Evolutionary conservation across 208 protist genomes (phyloP).

Genomic region (Angomonas desouzai): DNA sequence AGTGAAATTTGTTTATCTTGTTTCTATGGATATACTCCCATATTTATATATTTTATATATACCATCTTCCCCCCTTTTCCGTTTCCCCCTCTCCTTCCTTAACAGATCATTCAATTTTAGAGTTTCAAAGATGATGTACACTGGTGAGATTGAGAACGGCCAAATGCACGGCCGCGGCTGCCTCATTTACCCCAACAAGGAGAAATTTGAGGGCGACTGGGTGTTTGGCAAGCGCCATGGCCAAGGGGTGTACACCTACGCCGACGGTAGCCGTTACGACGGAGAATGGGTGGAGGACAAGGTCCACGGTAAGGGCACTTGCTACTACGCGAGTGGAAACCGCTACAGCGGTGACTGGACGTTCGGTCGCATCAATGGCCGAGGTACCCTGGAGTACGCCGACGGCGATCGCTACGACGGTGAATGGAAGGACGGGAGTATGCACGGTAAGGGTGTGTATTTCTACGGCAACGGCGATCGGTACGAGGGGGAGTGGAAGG

Average conservation of each 20-base stretch:
- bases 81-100: neutral
- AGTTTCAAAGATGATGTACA: slow-evolving; percentile 90
- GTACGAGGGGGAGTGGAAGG: slow-evolving; percentile 93
- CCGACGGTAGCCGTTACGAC: slow-evolving; percentile 90
- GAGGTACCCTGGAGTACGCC: slow-evolving; percentile 81
- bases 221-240: slow-evolving; percentile 93
- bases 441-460: slow-evolving; percentile 91
- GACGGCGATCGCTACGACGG: slow-evolving; percentile 92
- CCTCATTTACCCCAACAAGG: slow-evolving; percentile 93
- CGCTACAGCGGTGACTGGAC: slow-evolving; percentile 88
- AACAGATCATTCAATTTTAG: neutral
- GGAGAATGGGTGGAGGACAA: slow-evolving; percentile 95
- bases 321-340: slow-evolving; percentile 88
- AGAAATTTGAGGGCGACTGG: slow-evolving; percentile 94
- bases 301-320: slow-evolving; percentile 92
- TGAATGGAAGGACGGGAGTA: slow-evolving; percentile 92
- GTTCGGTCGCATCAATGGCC: slow-evolving; percentile 90
- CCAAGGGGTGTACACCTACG: slow-evolving; percentile 89
- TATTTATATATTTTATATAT: no score
- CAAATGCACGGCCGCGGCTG: slow-evolving; percentile 95
- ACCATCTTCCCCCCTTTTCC: no score
- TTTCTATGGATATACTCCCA: no score
- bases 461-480: slow-evolving; percentile 87
- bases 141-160: slow-evolving; percentile 94
- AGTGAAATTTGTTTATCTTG: no score